These are phyloP conservation scores for Neurospora sp. DNA, from an alignment of 495 filamentous ascomycete species.

Conservation along the genomic window DNA sequence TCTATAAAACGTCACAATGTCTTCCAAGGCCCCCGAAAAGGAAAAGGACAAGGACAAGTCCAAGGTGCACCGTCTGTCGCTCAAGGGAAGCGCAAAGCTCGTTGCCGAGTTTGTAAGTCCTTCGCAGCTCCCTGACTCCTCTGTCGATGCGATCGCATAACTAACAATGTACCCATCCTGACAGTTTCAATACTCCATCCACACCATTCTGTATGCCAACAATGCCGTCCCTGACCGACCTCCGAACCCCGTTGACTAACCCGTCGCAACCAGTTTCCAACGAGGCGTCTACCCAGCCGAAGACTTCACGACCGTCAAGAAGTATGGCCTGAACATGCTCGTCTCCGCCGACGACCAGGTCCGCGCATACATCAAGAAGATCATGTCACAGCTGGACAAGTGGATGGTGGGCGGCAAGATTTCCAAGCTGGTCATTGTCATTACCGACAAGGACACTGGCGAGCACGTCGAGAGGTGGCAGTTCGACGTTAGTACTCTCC, in stretches of 20 bases:
- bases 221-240: constrained; percentile 3
- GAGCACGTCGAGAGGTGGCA: constrained; percentile 97
- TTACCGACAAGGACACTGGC: constrained; percentile 91
- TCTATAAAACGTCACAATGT: constrained; percentile 3
- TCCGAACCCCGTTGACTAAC: background rate
- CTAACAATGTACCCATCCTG: constrained; percentile 1
- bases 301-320: constrained; percentile 95
- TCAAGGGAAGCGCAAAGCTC: constrained; percentile 88
- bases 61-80: constrained; percentile 85
- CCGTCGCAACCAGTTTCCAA: constrained; percentile 57
- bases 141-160: background rate
- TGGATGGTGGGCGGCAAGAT: constrained; percentile 98
- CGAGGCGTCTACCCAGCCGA: constrained; percentile 95
- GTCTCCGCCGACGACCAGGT: constrained; percentile 95
- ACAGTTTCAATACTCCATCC: constrained; percentile 95
- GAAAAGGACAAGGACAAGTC: constrained; percentile 84
- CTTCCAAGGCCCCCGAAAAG: constrained; percentile 11
- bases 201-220: constrained; percentile 67
- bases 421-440: constrained; percentile 89
- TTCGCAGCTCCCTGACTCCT: background rate
- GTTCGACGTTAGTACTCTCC: constrained; percentile 64
- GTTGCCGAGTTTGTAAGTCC: constrained; percentile 84
- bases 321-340: constrained; percentile 99
- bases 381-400: constrained; percentile 89
- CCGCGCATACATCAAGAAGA: constrained; percentile 97